phyloP scores from a whole-genome alignment of 2,329 filamentous ascomycete species.

The Gaeumannomyces sp. region DNA sequence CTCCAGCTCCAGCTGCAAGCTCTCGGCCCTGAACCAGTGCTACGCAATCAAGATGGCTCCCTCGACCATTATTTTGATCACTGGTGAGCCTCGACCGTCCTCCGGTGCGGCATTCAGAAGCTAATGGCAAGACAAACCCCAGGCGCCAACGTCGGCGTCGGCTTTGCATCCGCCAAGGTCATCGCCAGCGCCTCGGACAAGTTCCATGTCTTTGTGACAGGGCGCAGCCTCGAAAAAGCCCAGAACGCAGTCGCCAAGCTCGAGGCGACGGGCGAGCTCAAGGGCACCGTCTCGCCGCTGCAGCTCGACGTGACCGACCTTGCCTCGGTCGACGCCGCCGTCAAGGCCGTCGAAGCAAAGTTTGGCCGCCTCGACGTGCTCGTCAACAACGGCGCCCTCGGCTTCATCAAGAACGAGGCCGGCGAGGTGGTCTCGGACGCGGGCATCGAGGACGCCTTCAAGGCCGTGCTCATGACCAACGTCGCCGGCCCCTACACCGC shows the following conservation, averaged over 20 bases:
- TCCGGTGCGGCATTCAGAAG: neutral
- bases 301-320: constrained; percentile 37
- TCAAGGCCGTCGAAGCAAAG: constrained; percentile 19
- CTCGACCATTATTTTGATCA: constrained; percentile 6
- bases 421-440: neutral
- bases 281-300: constrained; percentile 26
- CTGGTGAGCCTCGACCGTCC: neutral
- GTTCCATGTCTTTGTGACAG: constrained; percentile 34
- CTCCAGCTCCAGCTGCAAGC: neutral
- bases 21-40: neutral
- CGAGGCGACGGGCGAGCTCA: constrained; percentile 13
- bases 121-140: constrained; percentile 15
- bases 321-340: constrained; percentile 31
- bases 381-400: constrained; percentile 26
- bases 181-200: constrained; percentile 27
- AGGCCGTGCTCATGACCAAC: constrained; percentile 24
- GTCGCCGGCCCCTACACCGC: constrained; percentile 23
- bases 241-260: constrained; percentile 27
- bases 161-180: constrained; percentile 33
- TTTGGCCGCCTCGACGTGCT: constrained; percentile 29
- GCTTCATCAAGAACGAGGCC: constrained; percentile 4
- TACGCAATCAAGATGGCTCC: neutral
- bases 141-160: constrained; percentile 37
- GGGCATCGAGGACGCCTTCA: constrained; percentile 1
- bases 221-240: constrained; percentile 29